A percentile compares a stretch with the other conserved stretches of the same genome.
phyloP scores from a whole-genome alignment of 2,329 filamentous ascomycete genomes.

The Venturia aucupariae region DNA sequence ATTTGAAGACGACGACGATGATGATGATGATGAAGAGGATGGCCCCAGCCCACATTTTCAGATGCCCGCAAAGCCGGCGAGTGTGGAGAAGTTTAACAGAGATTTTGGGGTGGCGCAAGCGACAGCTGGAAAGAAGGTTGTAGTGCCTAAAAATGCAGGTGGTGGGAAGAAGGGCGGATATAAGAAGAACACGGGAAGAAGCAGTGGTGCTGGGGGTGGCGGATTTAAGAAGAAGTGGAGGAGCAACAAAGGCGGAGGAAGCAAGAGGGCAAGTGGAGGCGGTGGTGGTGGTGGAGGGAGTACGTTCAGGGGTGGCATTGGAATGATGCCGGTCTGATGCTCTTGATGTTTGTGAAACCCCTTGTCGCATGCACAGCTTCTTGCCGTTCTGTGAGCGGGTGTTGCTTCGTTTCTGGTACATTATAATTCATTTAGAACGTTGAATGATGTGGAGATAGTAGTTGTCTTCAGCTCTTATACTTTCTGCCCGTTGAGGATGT shows the following conservation, averaged over 20 bases:
- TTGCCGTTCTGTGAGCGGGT: not conserved
- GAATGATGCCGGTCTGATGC: constrained; percentile 31
- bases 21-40: not conserved
- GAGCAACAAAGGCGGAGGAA: not conserved
- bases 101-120: not conserved
- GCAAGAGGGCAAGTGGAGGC: constrained; percentile 11
- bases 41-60: not conserved
- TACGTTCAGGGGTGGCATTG: constrained; percentile 20
- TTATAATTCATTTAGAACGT: not conserved
- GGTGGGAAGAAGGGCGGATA: not conserved
- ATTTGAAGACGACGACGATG: not conserved
- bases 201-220: constrained; percentile 3
- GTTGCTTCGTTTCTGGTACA: not conserved
- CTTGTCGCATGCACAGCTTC: not conserved
- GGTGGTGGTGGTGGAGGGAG: constrained; percentile 8
- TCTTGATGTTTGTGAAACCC: not conserved
- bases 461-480: not conserved
- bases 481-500: too few relatives aligned
- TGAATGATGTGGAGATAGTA: not conserved
- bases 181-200: constrained; percentile 7
- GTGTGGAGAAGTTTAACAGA: constrained; percentile 7
- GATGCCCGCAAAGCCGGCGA: not conserved
- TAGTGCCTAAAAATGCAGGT: not conserved
- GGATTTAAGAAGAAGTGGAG: not conserved
- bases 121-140: constrained; percentile 7